Conservation (phyloP, 2,329 filamentous ascomycete genomes). For the Ophiosphaerella narmari region DNA sequence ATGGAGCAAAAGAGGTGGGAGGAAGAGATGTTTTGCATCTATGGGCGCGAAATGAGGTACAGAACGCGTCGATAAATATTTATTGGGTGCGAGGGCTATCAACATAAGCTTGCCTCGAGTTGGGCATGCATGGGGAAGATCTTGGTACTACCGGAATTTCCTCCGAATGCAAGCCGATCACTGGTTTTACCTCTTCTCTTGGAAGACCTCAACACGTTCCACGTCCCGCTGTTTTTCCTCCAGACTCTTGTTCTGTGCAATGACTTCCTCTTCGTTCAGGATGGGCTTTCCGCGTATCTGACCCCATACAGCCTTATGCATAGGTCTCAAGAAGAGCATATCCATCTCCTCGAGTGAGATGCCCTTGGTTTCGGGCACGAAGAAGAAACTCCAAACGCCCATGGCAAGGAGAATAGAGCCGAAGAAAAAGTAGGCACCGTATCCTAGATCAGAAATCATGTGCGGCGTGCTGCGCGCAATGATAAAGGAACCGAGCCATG, state of each 20-base stretch:
- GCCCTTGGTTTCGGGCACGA: conserved; percentile 41
- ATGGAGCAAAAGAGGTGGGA: neutral
- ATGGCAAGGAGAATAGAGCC: conserved; percentile 34
- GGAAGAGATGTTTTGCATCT: conserved; percentile 12
- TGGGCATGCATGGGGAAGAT: too few relatives aligned
- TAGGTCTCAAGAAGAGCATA: conserved; percentile 31
- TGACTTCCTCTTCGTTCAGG: conserved; percentile 16
- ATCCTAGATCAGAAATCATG: conserved; percentile 45
- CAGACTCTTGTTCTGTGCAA: conserved; percentile 21
- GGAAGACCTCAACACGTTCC: conserved; percentile 20
- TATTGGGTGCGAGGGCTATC: conserved; percentile 6
- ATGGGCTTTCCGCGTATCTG: conserved; percentile 30
- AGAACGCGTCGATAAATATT: conserved; percentile 5
- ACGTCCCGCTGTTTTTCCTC: conserved; percentile 26
- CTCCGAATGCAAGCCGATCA: too few relatives aligned
- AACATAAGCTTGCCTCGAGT: conserved; percentile 7
- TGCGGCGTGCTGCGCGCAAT: conserved; percentile 47
- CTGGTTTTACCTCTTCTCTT: too few relatives aligned
- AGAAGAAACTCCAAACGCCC: conserved; percentile 41
- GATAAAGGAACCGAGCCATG: conserved; percentile 48
- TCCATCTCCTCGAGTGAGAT: conserved; percentile 40
- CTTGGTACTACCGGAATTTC: too few relatives aligned
- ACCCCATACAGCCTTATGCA: conserved; percentile 38
- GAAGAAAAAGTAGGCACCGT: conserved; percentile 49
- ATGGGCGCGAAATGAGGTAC: conserved; percentile 1